Evolutionary conservation across 106 monocot species (phyloP), one percentile per base, ranked within the genome.

Genomic region (Dendrobium catenatum): DNA sequence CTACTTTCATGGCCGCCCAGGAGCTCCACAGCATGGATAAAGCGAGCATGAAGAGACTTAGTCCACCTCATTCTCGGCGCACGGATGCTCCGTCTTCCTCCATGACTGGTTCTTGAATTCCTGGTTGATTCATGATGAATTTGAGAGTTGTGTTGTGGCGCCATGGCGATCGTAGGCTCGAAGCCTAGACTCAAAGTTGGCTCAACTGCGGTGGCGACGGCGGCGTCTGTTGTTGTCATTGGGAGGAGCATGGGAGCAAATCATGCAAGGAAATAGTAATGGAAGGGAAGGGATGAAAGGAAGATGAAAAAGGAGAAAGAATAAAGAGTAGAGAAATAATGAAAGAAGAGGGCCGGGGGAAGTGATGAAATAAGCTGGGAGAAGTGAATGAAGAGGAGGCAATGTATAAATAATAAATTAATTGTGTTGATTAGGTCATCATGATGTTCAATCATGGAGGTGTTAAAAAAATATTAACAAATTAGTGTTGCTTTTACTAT

Each of bases 21-120:
- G 56, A 93, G 92, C 85, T 90, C 85, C 5, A 93, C 92, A 0
- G 90, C 92, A 41, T 90, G 92, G 10, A 90, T 90, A 37, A 93
- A 93, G 82, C 86, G 92, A 2, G 92, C 80, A 51, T 93, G 92
- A 41, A 93, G 90, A 1, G 92, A 79, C 8, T 85, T 88, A 2
- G 92, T 93, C 92, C 92, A 93, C 77, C 90, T 58, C 92, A 93
- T 93, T 78, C 92, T 90, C 40, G 92, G 92, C 59, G 89, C 92
- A 42, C 92, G 76, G 67, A 86, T 40, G 74, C 81, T 88, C 78
- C 90, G 80, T 78, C 88, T 89, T 8, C 80, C 73, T 5, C 80
- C 82, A 2, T 42, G 24, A 9, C 6, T 68, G 22, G 83, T 42
- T 55, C 85, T 49, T 13, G 85, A 84, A 77, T 68, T 88, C 78